These are phyloP conservation scores for Linaria vulgaris DNA, from an alignment of 257 asterid genomes.

Conservation along the genomic window DNA sequence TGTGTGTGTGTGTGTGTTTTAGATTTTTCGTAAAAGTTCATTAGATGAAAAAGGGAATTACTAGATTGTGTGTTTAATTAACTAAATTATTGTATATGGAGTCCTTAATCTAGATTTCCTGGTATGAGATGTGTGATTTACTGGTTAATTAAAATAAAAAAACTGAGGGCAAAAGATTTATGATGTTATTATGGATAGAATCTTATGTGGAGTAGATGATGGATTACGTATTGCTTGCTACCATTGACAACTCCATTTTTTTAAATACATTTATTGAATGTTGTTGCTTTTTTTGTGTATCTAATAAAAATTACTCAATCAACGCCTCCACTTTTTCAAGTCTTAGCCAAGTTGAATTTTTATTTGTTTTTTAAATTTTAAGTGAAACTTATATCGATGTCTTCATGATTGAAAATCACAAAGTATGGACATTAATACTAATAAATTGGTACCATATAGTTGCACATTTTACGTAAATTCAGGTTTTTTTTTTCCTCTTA, in stretches of 20 bases:
- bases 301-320: no score
- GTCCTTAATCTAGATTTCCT: neutral
- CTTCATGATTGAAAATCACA: constrained; percentile 16
- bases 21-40: no score
- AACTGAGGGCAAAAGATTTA: neutral
- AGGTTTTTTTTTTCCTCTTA: no score
- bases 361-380: neutral
- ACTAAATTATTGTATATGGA: neutral
- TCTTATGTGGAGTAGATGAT: neutral
- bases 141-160: neutral
- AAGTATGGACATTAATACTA: no score
- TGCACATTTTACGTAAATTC: no score
- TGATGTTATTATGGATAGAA: neutral
- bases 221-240: no score
- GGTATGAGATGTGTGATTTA: neutral
- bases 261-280: neutral
- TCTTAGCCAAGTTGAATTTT: neutral
- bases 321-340: constrained; percentile 10
- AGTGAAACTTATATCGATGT: neutral
- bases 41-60: neutral
- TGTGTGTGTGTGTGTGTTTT: no score
- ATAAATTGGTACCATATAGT: no score
- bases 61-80: neutral
- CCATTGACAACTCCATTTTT: constrained; percentile 6
- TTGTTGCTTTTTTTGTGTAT: no score